These are phyloP conservation scores for Cercospora sp. DNA, from an alignment of 2,329 filamentous ascomycete species.

Conservation along the genomic window DNA sequence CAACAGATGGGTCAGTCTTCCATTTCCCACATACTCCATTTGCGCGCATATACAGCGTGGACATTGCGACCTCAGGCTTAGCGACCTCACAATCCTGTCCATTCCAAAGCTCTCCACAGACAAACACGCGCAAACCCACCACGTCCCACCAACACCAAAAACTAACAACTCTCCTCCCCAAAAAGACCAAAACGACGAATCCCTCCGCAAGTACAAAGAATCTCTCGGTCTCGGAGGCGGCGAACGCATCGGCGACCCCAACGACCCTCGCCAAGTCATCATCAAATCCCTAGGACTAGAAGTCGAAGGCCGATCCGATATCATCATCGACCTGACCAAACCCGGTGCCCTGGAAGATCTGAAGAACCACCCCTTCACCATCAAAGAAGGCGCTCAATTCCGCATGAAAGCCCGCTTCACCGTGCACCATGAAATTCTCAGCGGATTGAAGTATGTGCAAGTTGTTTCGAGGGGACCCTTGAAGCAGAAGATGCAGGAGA, in stretches of 20 bases:
- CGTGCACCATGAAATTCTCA: conserved; percentile 95
- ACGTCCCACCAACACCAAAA: background rate
- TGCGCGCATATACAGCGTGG: background rate
- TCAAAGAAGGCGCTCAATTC: conserved; percentile 93
- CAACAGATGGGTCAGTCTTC: conserved; percentile 66
- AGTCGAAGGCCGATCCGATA: conserved; percentile 74
- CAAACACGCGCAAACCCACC: background rate
- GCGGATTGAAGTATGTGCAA: conserved; percentile 93
- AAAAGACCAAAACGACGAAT: conserved; percentile 75
- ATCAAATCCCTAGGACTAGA: conserved; percentile 90
- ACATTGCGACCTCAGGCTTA: background rate
- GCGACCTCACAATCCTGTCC: background rate
- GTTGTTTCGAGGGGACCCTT: conserved; percentile 87
- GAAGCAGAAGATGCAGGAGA: conserved; percentile 90
- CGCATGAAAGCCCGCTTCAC: conserved; percentile 93
- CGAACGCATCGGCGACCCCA: conserved; percentile 53
- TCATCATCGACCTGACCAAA: conserved; percentile 80
- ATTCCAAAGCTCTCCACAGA: background rate
- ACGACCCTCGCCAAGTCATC: conserved; percentile 85
- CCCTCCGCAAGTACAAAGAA: conserved; percentile 95
- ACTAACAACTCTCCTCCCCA: background rate
- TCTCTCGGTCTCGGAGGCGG: conserved; percentile 80
- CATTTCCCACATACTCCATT: background rate
- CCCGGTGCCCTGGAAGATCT: conserved; percentile 73
- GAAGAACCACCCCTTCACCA: conserved; percentile 91